phyloP scores from a whole-genome alignment of 192 early-diverging fungal species.

The Backusella liffmaniae region DNA sequence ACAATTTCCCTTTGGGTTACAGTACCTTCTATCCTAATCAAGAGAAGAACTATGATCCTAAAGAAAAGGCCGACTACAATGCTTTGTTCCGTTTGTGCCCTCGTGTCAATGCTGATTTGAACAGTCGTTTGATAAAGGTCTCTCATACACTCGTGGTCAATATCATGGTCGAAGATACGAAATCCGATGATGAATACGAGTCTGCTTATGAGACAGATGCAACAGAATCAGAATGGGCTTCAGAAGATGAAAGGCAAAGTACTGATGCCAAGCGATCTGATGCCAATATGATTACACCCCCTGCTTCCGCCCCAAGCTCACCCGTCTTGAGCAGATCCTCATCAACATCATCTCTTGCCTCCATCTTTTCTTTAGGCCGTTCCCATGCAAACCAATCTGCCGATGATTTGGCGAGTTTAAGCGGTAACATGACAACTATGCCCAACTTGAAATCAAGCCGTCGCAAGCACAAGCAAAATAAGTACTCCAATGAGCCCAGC shows the following conservation, averaged over 20 bases:
- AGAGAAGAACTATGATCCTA: slow-evolving; percentile 21
- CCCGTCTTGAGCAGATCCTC: slow-evolving; percentile 25
- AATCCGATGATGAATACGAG: not conserved
- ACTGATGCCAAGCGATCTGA: not conserved
- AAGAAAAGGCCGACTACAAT: slow-evolving; percentile 28
- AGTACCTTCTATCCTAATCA: slow-evolving; percentile 25
- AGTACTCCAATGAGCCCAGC: slow-evolving; percentile 3
- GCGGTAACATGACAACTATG: not conserved
- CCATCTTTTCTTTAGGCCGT: slow-evolving; percentile 14
- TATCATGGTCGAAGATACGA: slow-evolving; percentile 19
- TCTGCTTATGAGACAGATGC: slow-evolving; percentile 5
- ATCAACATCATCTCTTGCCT: slow-evolving; percentile 23
- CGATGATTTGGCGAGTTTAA: not conserved
- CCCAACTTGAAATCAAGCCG: slow-evolving; percentile 1
- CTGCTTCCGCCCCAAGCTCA: slow-evolving; percentile 7
- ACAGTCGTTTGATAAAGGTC: slow-evolving; percentile 26
- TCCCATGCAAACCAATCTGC: not conserved
- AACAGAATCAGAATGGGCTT: slow-evolving; percentile 13
- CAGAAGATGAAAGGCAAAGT: not conserved
- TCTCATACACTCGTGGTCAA: slow-evolving; percentile 31
- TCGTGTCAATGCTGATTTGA: slow-evolving; percentile 33
- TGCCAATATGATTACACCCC: slow-evolving; percentile 1
- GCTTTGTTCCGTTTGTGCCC: slow-evolving; percentile 34
- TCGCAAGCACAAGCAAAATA: not conserved
- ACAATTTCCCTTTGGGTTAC: slow-evolving; percentile 36